Base-by-base conservation (phyloP, 2,329 filamentous ascomycete species). In the Ampelomyces quisqualis region DNA sequence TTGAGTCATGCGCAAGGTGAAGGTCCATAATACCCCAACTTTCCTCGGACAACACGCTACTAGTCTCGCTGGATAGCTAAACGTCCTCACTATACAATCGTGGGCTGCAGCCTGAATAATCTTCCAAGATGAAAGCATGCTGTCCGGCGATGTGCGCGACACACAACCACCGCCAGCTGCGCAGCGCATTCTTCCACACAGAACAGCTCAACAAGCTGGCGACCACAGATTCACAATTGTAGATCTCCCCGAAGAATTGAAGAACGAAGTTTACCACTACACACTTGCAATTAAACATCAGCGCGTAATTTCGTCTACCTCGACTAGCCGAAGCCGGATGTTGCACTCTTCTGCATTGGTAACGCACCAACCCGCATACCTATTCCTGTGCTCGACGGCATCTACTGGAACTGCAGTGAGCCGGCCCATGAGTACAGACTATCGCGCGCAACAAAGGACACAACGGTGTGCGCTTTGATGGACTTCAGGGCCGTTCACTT, bases 221-320 rank as follows among this genome's bases (percentile, higher is more conserved):
- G 17, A 26, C 15, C 22, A 23, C 7, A 24, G 37, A 9, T 18
- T 14, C 15, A 45, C 42, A 14, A 14, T 45, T 28, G 22, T 45
- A 5, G 10, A 13, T n/a, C 31, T 45, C 8, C 33, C 42, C 14
- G 42, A 21, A 22, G 42, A 45, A 18, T 13, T 40, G n/a, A 26
- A 32, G 20, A 44, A 44, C n/a, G 8, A 13, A 15, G 28, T 40
- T 20, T 40, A 36, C 26, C 15, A 15, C n/a, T 22, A 40, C 13
- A 27, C 36, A 3, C 23, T 44, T 20, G 22, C 20, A 5, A 31
- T 18, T 11, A 10, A 27, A n/a, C 37, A 27, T 27, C 37, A 33
- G 10, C 33, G 37, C n/a, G 27, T 40, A 32, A 40, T 14, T 22
- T 27, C 2, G 20, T 20, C 13, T 29, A 45, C 37, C 21, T 15